Evolutionary conservation across 345 rosid species (phyloP).

Genomic region (Corchorus capsularis): DNA sequence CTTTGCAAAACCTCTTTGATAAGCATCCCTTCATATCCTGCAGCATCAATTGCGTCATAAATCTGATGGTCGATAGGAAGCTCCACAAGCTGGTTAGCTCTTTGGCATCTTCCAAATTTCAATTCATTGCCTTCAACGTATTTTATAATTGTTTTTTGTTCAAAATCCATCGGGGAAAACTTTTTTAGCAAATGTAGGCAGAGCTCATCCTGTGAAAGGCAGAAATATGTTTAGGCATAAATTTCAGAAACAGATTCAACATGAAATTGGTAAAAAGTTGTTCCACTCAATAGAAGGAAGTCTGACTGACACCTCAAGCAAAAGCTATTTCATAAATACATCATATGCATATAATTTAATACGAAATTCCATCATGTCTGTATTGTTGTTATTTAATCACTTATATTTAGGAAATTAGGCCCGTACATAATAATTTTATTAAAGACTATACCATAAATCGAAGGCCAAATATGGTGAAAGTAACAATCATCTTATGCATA

Average conservation of each 20-base stretch:
- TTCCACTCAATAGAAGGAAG: too few relatives aligned
- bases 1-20: conserved; percentile 57
- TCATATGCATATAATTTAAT: neutral
- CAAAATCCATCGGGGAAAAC: conserved; percentile 43
- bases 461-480: neutral
- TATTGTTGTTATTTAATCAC: neutral
- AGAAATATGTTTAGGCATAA: conserved; percentile 14
- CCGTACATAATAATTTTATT: neutral
- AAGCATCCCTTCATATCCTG: conserved; percentile 63
- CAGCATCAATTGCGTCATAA: conserved; percentile 77
- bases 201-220: conserved; percentile 52
- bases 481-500: neutral
- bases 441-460: neutral
- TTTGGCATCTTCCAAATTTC: conserved; percentile 69
- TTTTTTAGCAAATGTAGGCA: conserved; percentile 59
- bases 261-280: neutral
- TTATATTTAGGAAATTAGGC: neutral
- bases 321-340: neutral
- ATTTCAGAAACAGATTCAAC: neutral
- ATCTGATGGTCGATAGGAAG: conserved; percentile 81
- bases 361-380: neutral
- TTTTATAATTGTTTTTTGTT: conserved; percentile 27
- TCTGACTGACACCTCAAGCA: neutral
- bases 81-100: conserved; percentile 67
- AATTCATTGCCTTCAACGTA: conserved; percentile 38